Base-by-base conservation (phyloP, 495 filamentous ascomycete species). In the Podospora didyma region DNA sequence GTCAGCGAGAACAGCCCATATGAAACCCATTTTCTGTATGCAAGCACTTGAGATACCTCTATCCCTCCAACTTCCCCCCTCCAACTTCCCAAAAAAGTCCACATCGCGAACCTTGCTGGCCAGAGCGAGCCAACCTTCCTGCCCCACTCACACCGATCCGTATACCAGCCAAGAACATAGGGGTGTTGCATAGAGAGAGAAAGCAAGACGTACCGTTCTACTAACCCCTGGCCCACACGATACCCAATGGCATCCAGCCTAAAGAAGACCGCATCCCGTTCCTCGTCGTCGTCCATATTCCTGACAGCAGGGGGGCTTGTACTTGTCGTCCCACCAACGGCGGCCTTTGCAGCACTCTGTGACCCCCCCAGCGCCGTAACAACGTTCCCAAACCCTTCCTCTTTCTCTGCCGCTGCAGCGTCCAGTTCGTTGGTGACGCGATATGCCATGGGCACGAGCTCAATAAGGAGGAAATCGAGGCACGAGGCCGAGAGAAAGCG, bases 381-480 rank as follows among this genome's bases (percentile, higher is more conserved):
- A 52, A 11, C 46, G 54, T 14, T 41, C 28, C 56, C 34, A 21
- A 45, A 66, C 12, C 28, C 56, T 7, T 5, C 42, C 17, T 51
- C 56, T 16, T 69, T 59, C 48, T 72, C 73, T 11, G 56, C 46
- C 50, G 64, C 57, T 2, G 67, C 60, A 24, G 65, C 62, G 50
- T 80, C 78, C 7, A 86, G 72, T 58, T 87, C 76, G 64, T 76
- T 73, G 12, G 84, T 80, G 28, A 97, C 71, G 51, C 94, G 83
- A 70, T 94, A 90, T 3, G 95, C 89, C 82, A 96, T 87, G 45
- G 94, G 94, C 23, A 98, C 94, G 49, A 98, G 80, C 75, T 98
- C 94, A 64, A 98, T 97, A 58, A 98, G 81, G 14, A 98, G 84
- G 58, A 98, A 85, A 66, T 98, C 94, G 54, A 97, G 82, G 59